These are phyloP conservation scores for Massospora cicadina DNA, from an alignment of 371 early-diverging fungal genomes.

Conservation along the genomic window DNA sequence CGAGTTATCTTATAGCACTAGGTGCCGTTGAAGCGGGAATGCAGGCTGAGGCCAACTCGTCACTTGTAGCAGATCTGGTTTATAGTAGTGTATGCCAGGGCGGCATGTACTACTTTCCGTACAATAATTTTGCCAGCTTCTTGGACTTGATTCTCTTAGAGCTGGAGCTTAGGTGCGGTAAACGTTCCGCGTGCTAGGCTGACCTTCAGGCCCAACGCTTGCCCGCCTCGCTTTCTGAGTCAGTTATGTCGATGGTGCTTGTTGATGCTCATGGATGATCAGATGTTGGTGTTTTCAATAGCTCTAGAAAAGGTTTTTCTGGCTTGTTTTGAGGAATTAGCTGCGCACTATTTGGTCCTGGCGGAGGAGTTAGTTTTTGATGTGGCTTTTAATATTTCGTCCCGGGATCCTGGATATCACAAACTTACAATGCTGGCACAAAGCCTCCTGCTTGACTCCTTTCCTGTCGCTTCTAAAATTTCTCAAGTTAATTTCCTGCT, in stretches of 20 bases:
- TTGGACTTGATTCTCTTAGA: background rate
- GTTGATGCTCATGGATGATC: background rate
- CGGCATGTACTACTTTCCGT: background rate
- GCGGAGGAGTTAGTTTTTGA: background rate
- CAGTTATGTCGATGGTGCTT: background rate
- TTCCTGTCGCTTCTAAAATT: background rate
- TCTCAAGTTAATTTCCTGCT: background rate
- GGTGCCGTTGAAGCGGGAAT: background rate
- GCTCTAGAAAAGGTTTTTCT: background rate
- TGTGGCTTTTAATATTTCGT: background rate
- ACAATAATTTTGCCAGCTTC: background rate
- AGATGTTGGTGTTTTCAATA: background rate
- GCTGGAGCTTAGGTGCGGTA: too few species aligned
- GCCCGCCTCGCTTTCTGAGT: background rate
- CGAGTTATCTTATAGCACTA: background rate
- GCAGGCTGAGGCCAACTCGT: background rate
- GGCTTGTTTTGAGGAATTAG: background rate
- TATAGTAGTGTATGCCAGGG: background rate
- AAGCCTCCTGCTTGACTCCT: background rate
- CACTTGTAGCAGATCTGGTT: background rate
- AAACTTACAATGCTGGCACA: background rate
- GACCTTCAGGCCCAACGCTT: background rate
- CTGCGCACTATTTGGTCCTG: background rate
- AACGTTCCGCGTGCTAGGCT: too few species aligned
- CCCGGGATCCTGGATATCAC: background rate